phyloP scores from a whole-genome alignment of 257 asterid species.

The Solanum habrochaites region DNA sequence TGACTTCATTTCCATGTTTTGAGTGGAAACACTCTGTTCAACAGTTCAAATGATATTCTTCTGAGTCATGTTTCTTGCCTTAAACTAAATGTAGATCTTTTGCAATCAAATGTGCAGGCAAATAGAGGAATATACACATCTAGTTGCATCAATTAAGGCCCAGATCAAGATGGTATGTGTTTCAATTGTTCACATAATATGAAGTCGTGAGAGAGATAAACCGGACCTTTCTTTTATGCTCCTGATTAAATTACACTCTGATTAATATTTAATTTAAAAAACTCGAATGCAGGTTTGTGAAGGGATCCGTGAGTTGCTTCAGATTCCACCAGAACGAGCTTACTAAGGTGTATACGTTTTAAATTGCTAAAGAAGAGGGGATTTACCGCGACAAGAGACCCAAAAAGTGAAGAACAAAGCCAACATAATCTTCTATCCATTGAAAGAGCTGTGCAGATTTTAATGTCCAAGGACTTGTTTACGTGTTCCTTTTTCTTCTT shows the following conservation, averaged over 20 bases:
- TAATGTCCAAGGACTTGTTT: background rate
- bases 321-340: slow-evolving; percentile 26
- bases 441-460: background rate
- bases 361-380: background rate
- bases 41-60: background rate
- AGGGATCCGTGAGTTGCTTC: slow-evolving; percentile 64
- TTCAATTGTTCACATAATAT: background rate
- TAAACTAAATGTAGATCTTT: background rate
- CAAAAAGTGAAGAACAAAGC: background rate
- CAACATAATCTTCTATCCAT: background rate
- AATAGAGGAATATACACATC: slow-evolving; percentile 62
- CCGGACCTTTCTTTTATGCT: background rate
- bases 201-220: background rate
- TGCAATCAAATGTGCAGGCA: slow-evolving; percentile 31
- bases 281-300: slow-evolving; percentile 53
- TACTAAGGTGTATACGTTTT: background rate
- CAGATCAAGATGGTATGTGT: slow-evolving; percentile 61
- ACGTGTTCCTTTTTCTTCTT: too few relatives aligned
- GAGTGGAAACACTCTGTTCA: background rate
- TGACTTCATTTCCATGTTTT: background rate
- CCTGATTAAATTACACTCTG: background rate
- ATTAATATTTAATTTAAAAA: background rate
- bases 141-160: slow-evolving; percentile 68
- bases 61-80: background rate
- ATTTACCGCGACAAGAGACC: background rate